Percentiles rank a stretch among this genome's conserved stretches.
Conservation (phyloP, 1,139 yeast species). For the Pichiaceae sp. region DNA sequence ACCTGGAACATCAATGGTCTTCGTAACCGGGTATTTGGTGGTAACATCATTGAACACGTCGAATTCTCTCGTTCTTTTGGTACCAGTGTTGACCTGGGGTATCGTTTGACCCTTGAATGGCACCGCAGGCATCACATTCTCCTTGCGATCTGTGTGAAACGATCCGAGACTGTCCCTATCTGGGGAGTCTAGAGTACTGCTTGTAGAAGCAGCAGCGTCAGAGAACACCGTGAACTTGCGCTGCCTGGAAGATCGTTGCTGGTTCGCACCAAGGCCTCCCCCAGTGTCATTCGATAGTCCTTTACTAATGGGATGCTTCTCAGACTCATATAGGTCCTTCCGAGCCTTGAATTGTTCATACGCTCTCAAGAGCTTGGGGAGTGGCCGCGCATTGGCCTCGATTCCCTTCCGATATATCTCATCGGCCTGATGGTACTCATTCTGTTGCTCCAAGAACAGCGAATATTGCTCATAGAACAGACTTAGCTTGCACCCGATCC, state of each 20-base stretch:
- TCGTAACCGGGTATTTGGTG: slow-evolving; percentile 20
- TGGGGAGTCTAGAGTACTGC: not conserved
- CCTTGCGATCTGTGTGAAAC: slow-evolving; percentile 48
- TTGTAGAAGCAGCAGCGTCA: slow-evolving; percentile 4
- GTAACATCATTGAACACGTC: slow-evolving; percentile 14
- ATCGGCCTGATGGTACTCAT: slow-evolving; percentile 50
- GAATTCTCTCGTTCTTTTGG: slow-evolving; percentile 3
- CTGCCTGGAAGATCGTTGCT: slow-evolving; percentile 3
- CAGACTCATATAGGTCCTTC: slow-evolving; percentile 3
- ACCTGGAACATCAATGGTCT: slow-evolving; percentile 46
- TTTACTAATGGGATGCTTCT: not conserved
- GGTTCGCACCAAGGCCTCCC: slow-evolving; percentile 10
- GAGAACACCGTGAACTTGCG: slow-evolving; percentile 14
- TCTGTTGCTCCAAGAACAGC: slow-evolving; percentile 45
- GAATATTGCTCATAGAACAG: slow-evolving; percentile 80
- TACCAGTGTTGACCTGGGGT: slow-evolving; percentile 23
- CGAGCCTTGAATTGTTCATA: slow-evolving; percentile 40
- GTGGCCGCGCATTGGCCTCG: slow-evolving; percentile 54
- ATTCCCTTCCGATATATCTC: slow-evolving; percentile 60
- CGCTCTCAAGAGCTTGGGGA: slow-evolving; percentile 41
- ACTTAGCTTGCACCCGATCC: slow-evolving; percentile 63
- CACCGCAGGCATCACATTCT: slow-evolving; percentile 49
- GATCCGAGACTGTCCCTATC: slow-evolving; percentile 46
- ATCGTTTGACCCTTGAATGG: slow-evolving; percentile 64
- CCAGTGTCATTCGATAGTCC: slow-evolving; percentile 15